Evolutionary conservation across 1,139 yeast species (phyloP).

Genomic region (Candida glucosophila): DNA sequence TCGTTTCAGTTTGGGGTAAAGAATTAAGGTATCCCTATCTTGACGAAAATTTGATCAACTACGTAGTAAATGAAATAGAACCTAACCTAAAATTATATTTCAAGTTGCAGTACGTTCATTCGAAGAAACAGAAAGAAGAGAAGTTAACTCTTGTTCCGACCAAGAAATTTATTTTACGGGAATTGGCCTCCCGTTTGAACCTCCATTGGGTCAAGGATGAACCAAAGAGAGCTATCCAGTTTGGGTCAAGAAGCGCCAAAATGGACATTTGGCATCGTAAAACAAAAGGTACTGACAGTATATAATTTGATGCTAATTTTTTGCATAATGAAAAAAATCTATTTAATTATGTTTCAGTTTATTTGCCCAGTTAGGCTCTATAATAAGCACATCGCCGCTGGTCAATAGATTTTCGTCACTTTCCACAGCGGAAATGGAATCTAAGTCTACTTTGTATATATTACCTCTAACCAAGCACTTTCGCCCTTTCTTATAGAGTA

Average conservation of each 20-base stretch:
- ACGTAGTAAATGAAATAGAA: slow-evolving; percentile 40
- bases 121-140: slow-evolving; percentile 18
- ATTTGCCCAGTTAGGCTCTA: slow-evolving; percentile 35
- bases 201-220: slow-evolving; percentile 58
- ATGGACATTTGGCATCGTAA: slow-evolving; percentile 69
- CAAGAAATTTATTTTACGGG: slow-evolving; percentile 59
- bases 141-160: slow-evolving; percentile 15
- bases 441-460: slow-evolving; percentile 18
- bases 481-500: slow-evolving; percentile 27
- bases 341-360: neutral
- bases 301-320: slow-evolving; percentile 5
- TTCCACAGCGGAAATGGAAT: slow-evolving; percentile 13
- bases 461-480: slow-evolving; percentile 37
- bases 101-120: slow-evolving; percentile 21
- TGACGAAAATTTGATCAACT: slow-evolving; percentile 52
- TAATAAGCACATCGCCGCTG: slow-evolving; percentile 34
- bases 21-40: slow-evolving; percentile 87
- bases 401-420: slow-evolving; percentile 19
- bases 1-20: slow-evolving; percentile 77
- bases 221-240: slow-evolving; percentile 91
- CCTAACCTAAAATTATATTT: slow-evolving; percentile 40
- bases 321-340: slow-evolving; percentile 1
- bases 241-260: slow-evolving; percentile 93
- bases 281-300: slow-evolving; percentile 51
- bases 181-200: slow-evolving; percentile 46